phyloP scores from a whole-genome alignment of 75 land plant species.

The Azolla pinnata region DNA sequence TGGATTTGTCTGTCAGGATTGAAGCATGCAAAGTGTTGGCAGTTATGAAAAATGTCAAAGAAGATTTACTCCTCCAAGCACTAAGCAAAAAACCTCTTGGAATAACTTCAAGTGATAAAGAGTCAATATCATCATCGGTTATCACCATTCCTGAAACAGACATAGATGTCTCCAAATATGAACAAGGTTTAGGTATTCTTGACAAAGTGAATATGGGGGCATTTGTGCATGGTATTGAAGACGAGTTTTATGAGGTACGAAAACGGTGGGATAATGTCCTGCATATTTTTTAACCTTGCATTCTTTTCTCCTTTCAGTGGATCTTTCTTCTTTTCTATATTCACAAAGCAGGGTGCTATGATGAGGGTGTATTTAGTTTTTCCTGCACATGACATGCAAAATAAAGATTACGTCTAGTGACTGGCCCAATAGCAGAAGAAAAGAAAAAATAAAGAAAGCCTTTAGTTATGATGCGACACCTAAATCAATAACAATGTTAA shows the following conservation, averaged over 20 bases:
- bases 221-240: constrained; percentile 28
- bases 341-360: too few relatives aligned
- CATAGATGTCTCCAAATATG: constrained; percentile 12
- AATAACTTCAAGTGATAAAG: constrained; percentile 1
- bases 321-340: too few relatives aligned
- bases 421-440: too few relatives aligned
- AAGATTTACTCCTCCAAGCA: constrained; percentile 5
- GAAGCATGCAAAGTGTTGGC: constrained; percentile 3
- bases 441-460: too few relatives aligned
- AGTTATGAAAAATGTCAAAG: background rate
- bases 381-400: too few relatives aligned
- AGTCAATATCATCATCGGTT: background rate
- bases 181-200: constrained; percentile 15
- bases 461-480: too few relatives aligned
- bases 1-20: constrained; percentile 4
- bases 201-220: constrained; percentile 22
- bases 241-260: constrained; percentile 21
- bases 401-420: too few relatives aligned
- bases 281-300: too few relatives aligned
- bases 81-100: constrained; percentile 3
- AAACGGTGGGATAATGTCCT: background rate
- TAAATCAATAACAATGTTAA: too few relatives aligned
- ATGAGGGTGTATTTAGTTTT: too few relatives aligned
- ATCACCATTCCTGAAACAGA: constrained; percentile 9
- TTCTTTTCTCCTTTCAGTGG: too few relatives aligned